Evolutionary conservation across 2,329 filamentous ascomycete genomes (phyloP), one percentile per base, ranked within the genome.

Genomic region (Epichloe amarillans): DNA sequence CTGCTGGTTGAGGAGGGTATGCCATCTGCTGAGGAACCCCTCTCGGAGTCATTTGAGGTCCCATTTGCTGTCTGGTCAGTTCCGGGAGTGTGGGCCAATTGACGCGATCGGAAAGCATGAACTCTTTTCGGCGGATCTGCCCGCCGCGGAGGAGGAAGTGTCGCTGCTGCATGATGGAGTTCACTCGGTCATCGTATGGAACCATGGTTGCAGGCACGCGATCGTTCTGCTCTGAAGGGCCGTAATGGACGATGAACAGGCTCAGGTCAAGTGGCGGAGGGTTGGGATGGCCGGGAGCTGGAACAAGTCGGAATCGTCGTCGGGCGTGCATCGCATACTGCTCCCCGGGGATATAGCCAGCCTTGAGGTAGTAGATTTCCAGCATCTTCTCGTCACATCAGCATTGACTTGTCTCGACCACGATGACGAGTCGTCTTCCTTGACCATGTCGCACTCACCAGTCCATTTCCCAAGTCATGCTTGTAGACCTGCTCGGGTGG

Each of bases 231-330:
- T 93, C 85, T 7, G 86, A 78, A 52, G 83, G 83, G 37, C 84
- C 83, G 66, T 96, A 97, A 69, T 96, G 90, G 33, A 95, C 81
- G 50, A 98, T 82, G 84, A 89, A 97, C 15, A 97, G 74, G 53
- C 83, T 85, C 26, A 86, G 81, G 64, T 97, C 90, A 46, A 85
- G 78, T 54, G 81, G 79, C 14, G 84, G 80, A 42, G 80, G 75
- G 58, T 82, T 84, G 33, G 83, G 80, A 49, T 83, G 82, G 1
- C 83, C 80, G 60, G 84, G 86, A 14, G 77, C 71, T n/a, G 83
- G 81, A 40, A 86, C 72, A 40, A 98, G 79, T 56, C 91, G 88
- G 69, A 95, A 97, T 56, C 91, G 85, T 60, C 85, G 83, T 60
- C 91, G 83, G 48, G 84, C 81, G 65, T 95, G 90, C 30, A 80